Evolutionary conservation across 257 asterid genomes (phyloP).

Genomic region (Capsicum baccatum): DNA sequence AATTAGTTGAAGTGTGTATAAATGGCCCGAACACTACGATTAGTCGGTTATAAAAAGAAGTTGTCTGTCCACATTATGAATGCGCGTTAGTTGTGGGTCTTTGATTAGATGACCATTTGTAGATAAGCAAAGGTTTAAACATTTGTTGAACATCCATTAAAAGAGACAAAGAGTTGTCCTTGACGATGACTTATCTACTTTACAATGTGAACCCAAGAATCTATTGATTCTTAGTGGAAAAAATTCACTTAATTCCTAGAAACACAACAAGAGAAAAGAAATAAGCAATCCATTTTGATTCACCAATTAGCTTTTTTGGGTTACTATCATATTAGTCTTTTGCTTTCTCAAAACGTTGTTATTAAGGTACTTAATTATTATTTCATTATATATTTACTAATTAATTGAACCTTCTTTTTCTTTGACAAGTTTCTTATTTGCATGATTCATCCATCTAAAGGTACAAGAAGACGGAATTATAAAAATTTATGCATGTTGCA

Average conservation of each 20-base stretch:
- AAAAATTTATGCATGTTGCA: neutral
- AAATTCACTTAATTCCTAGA: constrained; percentile 3
- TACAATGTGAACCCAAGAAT: constrained; percentile 22
- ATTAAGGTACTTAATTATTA: neutral
- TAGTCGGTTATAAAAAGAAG: neutral
- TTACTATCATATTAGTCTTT: neutral
- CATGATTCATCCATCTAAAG: neutral
- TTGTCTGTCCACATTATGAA: neutral
- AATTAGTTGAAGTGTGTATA: neutral
- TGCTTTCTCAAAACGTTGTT: constrained; percentile 3
- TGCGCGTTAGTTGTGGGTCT: neutral
- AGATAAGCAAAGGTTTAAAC: neutral
- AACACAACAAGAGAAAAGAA: neutral
- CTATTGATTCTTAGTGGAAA: constrained; percentile 15
- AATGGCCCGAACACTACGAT: no score
- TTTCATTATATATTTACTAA: neutral
- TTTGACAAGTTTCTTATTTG: neutral
- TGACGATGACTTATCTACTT: constrained; percentile 22
- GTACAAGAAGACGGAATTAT: neutral
- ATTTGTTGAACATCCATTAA: neutral
- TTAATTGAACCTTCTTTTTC: neutral
- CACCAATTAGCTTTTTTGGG: neutral
- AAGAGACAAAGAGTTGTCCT: neutral
- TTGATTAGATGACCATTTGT: neutral
- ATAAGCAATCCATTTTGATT: neutral